phyloP scores from a whole-genome alignment of 1,284 basidiomycete genomes.

The Trametes polyzona region DNA sequence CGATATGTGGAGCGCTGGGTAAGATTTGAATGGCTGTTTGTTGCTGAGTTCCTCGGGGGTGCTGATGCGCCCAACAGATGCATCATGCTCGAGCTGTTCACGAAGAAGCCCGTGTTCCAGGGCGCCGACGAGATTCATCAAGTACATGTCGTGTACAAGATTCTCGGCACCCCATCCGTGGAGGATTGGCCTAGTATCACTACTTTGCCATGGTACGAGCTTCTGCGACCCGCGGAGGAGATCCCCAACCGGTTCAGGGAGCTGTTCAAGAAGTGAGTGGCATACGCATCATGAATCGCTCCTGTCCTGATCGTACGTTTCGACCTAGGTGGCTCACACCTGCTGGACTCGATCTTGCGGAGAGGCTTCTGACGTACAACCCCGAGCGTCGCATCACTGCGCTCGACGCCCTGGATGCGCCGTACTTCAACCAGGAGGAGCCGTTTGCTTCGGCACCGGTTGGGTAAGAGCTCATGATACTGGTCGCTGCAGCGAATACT shows the following conservation, averaged over 20 bases:
- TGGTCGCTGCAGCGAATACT: neutral
- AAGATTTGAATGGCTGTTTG: constrained; percentile 37
- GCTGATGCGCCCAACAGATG: constrained; percentile 57
- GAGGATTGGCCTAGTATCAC: constrained; percentile 84
- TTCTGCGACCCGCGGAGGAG: constrained; percentile 86
- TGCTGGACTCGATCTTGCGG: constrained; percentile 84
- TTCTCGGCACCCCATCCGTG: constrained; percentile 89
- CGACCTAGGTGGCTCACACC: constrained; percentile 79
- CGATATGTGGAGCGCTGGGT: constrained; percentile 99
- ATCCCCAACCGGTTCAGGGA: constrained; percentile 78
- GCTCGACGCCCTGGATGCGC: constrained; percentile 74
- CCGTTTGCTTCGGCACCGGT: constrained; percentile 77
- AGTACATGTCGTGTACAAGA: constrained; percentile 88
- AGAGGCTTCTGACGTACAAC: constrained; percentile 83
- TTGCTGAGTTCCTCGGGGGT: neutral
- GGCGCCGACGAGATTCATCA: constrained; percentile 98
- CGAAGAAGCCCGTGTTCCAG: constrained; percentile 93
- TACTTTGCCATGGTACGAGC: constrained; percentile 95
- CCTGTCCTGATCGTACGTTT: neutral
- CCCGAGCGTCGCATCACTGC: constrained; percentile 82
- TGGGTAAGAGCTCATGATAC: constrained; percentile 60
- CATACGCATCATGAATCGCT: neutral
- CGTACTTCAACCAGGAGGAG: constrained; percentile 84
- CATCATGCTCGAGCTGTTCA: constrained; percentile 98
- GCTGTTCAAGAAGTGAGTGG: constrained; percentile 75